Evolutionary conservation across 257 asterid genomes (phyloP), one percentile per base, ranked within the genome.

Genomic region (Solanum chilense): DNA sequence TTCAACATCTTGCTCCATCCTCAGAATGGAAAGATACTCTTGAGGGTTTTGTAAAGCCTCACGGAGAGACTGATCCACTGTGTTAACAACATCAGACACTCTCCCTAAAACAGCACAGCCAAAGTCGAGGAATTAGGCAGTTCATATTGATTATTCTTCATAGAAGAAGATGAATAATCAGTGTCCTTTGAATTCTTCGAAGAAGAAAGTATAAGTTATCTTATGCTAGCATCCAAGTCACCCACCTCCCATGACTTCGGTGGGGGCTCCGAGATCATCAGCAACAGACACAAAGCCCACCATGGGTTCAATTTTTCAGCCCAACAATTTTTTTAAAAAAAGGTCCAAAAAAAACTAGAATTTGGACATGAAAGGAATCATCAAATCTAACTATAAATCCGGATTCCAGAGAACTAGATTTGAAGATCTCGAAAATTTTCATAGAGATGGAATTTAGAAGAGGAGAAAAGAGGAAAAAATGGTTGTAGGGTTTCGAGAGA

Each of bases 161-260:
- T 73, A 85, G 45, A 35, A 73, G 77, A 73, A 35, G 15, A 73
- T 35, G 45, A 85, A 47, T 88, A 68, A 85, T 56, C 89, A 18
- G 92, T 83, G 20, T 93, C 93, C 90, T 52, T 52, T 52, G 62
- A 52, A 52, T 90, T 37, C 45, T 90, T 91, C 14, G 97, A 73
- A 6, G 98, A 92, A 7, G 91, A 86, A 81, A 95, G 94, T 95
- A 95, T 90, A 90, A 97, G 95, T 71, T 91, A 94, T 78, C 94
- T 92, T 96, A 97, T 88, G 92, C 94, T 96, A 86, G 95, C 94
- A 83, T 96, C 99, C 80, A 96, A 94, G 90, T 97, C 99, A 77
- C 96, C 99, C 35, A 93, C 98, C 95, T 97, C 98, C 99, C 98
- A 97, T 62, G 99, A 97, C 93, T 97, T 98, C 82, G 99, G 97